These are phyloP conservation scores for Capsicum chinense DNA, from an alignment of 257 asterid species.

Conservation along the genomic window DNA sequence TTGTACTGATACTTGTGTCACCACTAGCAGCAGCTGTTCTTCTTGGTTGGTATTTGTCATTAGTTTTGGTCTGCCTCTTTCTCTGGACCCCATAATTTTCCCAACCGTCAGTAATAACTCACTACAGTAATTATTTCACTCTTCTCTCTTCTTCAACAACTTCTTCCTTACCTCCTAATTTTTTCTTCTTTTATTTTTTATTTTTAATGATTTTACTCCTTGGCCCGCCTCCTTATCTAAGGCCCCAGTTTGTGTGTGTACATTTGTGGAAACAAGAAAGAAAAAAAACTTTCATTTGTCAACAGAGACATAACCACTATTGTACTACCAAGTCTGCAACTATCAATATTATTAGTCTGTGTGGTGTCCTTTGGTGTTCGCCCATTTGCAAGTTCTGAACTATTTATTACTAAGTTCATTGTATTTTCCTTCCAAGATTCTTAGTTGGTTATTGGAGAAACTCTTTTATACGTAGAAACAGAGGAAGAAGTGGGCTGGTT, in stretches of 20 bases:
- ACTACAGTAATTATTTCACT: neutral
- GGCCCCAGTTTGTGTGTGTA: conserved; percentile 12
- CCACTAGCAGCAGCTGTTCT: conserved; percentile 32
- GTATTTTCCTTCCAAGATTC: neutral
- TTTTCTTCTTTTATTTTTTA: neutral
- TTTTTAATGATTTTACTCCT: neutral
- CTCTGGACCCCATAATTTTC: conserved; percentile 26
- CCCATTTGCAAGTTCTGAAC: conserved; percentile 27
- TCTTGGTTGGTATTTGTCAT: conserved; percentile 61
- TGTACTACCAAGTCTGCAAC: conserved; percentile 20
- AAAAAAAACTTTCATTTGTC: conserved; percentile 1
- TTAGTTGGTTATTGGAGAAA: conserved; percentile 26
- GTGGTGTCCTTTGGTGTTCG: conserved; percentile 23
- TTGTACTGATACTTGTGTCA: conserved; percentile 36
- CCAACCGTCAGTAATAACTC: neutral
- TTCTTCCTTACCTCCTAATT: neutral
- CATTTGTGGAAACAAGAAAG: conserved; percentile 19
- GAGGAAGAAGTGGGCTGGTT: neutral
- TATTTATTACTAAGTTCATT: neutral
- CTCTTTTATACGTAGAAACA: conserved; percentile 12
- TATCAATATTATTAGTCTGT: conserved; percentile 25
- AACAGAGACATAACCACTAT: conserved; percentile 14
- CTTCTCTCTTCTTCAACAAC: neutral
- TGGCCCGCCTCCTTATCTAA: conserved; percentile 1
- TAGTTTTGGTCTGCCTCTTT: conserved; percentile 46